Base-by-base conservation (phyloP, 2,329 filamentous ascomycete genomes). In the Fusarium irregulare region DNA sequence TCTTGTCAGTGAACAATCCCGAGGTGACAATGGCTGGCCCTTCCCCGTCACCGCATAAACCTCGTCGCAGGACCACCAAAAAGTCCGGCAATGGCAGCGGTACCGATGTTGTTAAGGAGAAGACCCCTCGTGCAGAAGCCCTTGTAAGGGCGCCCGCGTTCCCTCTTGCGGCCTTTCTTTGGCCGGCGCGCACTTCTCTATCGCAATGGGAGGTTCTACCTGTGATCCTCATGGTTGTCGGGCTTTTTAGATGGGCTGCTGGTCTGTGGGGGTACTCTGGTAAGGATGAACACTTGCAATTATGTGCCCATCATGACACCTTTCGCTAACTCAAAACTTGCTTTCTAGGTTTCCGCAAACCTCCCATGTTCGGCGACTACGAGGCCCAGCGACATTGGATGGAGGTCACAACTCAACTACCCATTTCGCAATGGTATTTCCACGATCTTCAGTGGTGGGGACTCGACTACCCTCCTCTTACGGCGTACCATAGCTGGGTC, bases 311-410 rank as follows among this genome's bases (percentile, higher is more conserved):
- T 50, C 56, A 40, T 50, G 62, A 61, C 30, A 37, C 49, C 53
- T 66, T 53, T 56, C 58, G 51, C 61, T 75, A 62, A 74, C 37
- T n/a, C 46, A 47, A 53, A 47, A 14, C 30, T 42, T 59, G 6
- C 28, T 44, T 8, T 53, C 20, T 66, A 94, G 92, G 95, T 59
- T 92, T 91, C 76, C 84, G 91, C 63, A 89, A 88, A 64, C 94
- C 94, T 37, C 96, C 96, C 8, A 94, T 98, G 89, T 92, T 94
- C 77, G 96, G 96, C 71, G 96, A 99, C 80, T 99, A 97, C 81
- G 96, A 99, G 83, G 96, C 97, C 6, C 96, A 99, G 80, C 86
- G 96, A 74, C 96, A 99, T 80, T 99, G 96, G 96, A 97, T 99
- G 94, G 96, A 99, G 78, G 85, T 99, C 71, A 98, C 96, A 3